Evolutionary conservation across 306 rosid genomes (phyloP), one percentile per base, ranked within the genome.

Genomic region (Cucumis hystrix): DNA sequence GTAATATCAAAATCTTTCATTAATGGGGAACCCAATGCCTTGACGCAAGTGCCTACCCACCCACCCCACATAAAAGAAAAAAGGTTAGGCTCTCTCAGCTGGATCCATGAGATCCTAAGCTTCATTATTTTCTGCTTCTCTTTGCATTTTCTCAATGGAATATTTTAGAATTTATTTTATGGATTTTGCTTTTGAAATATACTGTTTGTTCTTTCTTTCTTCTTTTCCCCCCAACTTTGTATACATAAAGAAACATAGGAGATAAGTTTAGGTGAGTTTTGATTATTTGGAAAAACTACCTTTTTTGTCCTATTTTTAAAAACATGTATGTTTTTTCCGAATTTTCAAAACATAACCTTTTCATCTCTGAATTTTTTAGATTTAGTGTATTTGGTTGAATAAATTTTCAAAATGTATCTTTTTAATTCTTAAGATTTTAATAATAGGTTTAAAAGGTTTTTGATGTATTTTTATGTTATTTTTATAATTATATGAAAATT

Each of bases 11-110:
- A 65, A 65, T 37, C 15, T 35, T 15, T 65, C 71, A 37, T 6
- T 16, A 65, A 40, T 65, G 49, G 49, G 71, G 51, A 65, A 37
- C 71, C 71, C 71, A 16, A 65, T 65, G 71, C 25, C 49, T 65
- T 65, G 71, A 65, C 71, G 71, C 71, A 65, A 65, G 41, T 35
- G 49, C 71, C 49, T 18, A 65, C 71, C 71, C 49, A 65, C 49
- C 71, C 49, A 37, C 45, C 71, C 20, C 71, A 65, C 71, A 33
- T 16, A 16, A 16, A 65, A 63, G 28, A 58, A 15, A 63, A 64
- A 33, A 63, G 72, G 72, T 37, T 64, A 15, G 71, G 14, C 49
- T 64, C 12, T 5, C 43, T 64, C 10, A 21, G 14, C 18, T 64
- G 23, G 6, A 64, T 35, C 7, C n/a, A 16, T 64, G 15, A 64